Evolutionary conservation across 768 basidiomycete genomes (phyloP).

Genomic region (Amanita exitialis): DNA sequence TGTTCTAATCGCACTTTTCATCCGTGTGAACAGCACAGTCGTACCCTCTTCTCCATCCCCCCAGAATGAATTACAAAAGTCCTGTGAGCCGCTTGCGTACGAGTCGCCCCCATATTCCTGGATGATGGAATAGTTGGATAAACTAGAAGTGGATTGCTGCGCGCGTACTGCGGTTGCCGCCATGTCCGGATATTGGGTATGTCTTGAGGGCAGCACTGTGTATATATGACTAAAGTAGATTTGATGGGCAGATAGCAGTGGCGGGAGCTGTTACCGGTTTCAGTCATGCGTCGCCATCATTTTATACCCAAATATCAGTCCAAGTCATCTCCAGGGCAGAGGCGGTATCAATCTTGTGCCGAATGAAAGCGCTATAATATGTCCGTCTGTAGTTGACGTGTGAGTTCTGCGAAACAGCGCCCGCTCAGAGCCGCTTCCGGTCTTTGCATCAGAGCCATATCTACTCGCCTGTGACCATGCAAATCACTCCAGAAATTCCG

Average conservation of each 20-base stretch:
- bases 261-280: background rate
- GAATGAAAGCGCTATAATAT: background rate
- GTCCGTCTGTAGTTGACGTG: too few relatives aligned
- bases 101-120: constrained; percentile 36
- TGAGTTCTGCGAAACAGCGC: too few relatives aligned
- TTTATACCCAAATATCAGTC: background rate
- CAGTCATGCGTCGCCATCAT: background rate
- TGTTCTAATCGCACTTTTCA: constrained; percentile 77
- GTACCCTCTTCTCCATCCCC: constrained; percentile 77
- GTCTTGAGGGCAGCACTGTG: background rate
- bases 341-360: background rate
- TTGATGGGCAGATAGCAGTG: background rate
- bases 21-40: constrained; percentile 79
- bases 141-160: constrained; percentile 64
- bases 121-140: constrained; percentile 49
- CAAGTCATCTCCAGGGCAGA: background rate
- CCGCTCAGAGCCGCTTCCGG: too few relatives aligned
- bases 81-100: constrained; percentile 31
- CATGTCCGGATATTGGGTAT: background rate
- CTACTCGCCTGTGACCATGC: too few relatives aligned
- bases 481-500: too few relatives aligned
- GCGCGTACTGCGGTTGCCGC: constrained; percentile 48
- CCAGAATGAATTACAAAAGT: constrained; percentile 99
- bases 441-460: too few relatives aligned
- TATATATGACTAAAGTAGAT: background rate